Base-by-base conservation (phyloP, 192 early-diverging fungal genomes). In the Allomyces macrogynus region DNA sequence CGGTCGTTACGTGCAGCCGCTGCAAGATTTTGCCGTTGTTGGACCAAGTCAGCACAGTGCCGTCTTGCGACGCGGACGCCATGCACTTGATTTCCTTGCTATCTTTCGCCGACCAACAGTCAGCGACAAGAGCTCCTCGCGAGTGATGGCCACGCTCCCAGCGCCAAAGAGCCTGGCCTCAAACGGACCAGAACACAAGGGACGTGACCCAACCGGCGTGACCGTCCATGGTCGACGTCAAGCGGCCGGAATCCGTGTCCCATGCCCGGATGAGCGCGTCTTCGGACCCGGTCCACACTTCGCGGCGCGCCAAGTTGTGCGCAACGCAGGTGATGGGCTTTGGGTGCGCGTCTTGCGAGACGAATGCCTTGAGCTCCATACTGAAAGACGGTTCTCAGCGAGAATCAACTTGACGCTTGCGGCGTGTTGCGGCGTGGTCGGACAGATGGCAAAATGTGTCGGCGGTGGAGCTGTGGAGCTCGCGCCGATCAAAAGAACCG, bases 41-140 rank as follows among this genome's bases (percentile, higher is more conserved):
- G 18, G 75, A 74, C 81, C 81, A 83, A 5, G 73, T 78, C 40
- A 83, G 78, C 24, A 83, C 66, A 43, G 70, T 68, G 4, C 81
- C 81, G 63, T 83, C 81, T 23, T 81, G 72, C 9, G 79, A 75
- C 32, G 69, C 70, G 20, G 80, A 81, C 49, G 82, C 81, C 32
- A 83, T 61, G 16, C 78, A 66, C 64, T 80, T 81, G 61, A 78
- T 43, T 66, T 83, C 81, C 64, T 76, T 78, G 72, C 79, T 80
- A n/a, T 16, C n/a, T 65, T 65, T 66, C 61, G 32, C 24, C 20
- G 5, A 26, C 54, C 24, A 23, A 9, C 57, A 9, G 10, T n/a
- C 54, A 23, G 44, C 11, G 0, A 22, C 44, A 10, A 0, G 10
- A 11, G n/a, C 10, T 24, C 16, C 7, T 40, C 32, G 7, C 32